These are phyloP conservation scores for Onygena corvina DNA, from an alignment of 2,329 filamentous ascomycete genomes.

Conservation along the genomic window DNA sequence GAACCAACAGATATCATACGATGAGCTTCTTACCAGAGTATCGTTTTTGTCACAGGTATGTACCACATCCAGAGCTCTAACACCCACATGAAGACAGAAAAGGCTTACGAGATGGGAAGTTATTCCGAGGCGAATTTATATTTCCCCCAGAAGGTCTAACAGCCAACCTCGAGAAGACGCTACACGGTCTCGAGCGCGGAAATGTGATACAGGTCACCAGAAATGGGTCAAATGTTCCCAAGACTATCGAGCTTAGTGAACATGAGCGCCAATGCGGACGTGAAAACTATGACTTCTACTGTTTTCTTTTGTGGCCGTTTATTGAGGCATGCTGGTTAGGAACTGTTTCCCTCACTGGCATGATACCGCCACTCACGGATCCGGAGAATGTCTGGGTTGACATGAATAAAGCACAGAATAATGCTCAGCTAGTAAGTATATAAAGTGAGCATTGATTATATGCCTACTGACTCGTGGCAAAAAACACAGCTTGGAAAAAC, in stretches of 20 bases:
- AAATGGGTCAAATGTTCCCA: slow-evolving; percentile 40
- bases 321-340: slow-evolving; percentile 91
- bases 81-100: no score
- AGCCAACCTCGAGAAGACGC: slow-evolving; percentile 66
- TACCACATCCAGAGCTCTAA: no score
- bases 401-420: slow-evolving; percentile 63
- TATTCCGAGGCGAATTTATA: slow-evolving; percentile 95
- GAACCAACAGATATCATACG: slow-evolving; percentile 65
- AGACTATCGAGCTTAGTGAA: slow-evolving; percentile 63
- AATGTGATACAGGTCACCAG: slow-evolving; percentile 59
- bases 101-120: slow-evolving; percentile 30
- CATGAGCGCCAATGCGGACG: slow-evolving; percentile 64
- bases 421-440: slow-evolving; percentile 59
- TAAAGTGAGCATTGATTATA: background rate
- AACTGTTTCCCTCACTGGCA: slow-evolving; percentile 72
- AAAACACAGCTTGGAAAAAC: slow-evolving; percentile 72
- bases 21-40: slow-evolving; percentile 64
- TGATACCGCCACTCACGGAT: slow-evolving; percentile 56
- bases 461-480: slow-evolving; percentile 17
- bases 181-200: slow-evolving; percentile 65
- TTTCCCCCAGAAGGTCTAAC: slow-evolving; percentile 78
- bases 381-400: slow-evolving; percentile 67
- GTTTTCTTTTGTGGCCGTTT: slow-evolving; percentile 96
- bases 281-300: slow-evolving; percentile 98
- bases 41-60: slow-evolving; percentile 63